These are phyloP conservation scores for Globisporangium viniferum DNA, from an alignment of 352 stramenopile species.

Conservation along the genomic window DNA sequence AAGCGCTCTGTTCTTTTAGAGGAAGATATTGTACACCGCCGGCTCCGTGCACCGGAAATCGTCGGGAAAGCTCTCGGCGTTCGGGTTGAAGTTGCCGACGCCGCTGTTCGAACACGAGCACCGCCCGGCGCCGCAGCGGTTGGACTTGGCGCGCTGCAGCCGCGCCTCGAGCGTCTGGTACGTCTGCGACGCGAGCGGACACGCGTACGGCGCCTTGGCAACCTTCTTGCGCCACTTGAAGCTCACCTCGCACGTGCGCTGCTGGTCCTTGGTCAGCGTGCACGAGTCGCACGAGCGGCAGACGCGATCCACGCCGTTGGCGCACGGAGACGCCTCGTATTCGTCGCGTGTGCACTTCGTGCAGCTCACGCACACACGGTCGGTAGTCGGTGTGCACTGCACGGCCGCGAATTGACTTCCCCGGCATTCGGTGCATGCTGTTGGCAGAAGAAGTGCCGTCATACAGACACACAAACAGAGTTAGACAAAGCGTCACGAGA, in stretches of 20 bases:
- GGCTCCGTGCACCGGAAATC: conserved; percentile 65
- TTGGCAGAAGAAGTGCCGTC: not conserved
- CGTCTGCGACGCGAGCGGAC: conserved; percentile 39
- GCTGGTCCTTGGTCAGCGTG: conserved; percentile 53
- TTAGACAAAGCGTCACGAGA: not conserved
- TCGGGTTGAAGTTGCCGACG: conserved; percentile 73
- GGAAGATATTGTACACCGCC: conserved; percentile 56
- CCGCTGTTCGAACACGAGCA: conserved; percentile 68
- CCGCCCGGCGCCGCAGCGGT: conserved; percentile 61
- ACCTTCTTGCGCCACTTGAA: conserved; percentile 59
- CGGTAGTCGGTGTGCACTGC: conserved; percentile 44
- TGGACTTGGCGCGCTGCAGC: conserved; percentile 66
- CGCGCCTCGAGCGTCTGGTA: conserved; percentile 63
- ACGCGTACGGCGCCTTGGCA: conserved; percentile 71
- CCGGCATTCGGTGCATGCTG: conserved; percentile 70
- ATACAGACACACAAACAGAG: not conserved
- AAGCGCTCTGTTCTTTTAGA: conserved; percentile 21
- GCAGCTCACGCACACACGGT: conserved; percentile 61
- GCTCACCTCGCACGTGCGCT: conserved; percentile 47
- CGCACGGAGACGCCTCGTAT: conserved; percentile 60
- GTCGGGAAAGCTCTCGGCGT: conserved; percentile 64
- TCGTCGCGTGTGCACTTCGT: conserved; percentile 68
- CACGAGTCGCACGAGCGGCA: conserved; percentile 77
- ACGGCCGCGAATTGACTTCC: conserved; percentile 39
- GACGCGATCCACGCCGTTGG: conserved; percentile 50